Evolutionary conservation across 352 stramenopile genomes (phyloP), one percentile per base, ranked within the genome.

Genomic region (Phytopythium vexans): DNA sequence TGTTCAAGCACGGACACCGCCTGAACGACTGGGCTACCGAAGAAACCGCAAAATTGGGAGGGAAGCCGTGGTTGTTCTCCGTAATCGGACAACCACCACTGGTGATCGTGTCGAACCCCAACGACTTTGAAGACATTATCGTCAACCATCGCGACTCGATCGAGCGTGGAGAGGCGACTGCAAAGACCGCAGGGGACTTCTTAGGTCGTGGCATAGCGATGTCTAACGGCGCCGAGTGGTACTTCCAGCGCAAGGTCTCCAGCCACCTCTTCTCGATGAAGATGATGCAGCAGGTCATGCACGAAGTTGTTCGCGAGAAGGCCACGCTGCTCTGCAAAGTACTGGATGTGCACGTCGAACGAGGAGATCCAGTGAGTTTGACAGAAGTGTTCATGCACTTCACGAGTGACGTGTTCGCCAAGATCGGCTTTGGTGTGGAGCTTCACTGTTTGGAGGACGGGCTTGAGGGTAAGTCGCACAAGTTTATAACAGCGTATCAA

Each of bases 231-330:
- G 56, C 69, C 8, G 50, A 51, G 11, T 94, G 82, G 85, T 37
- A 52, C 2, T 55, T 72, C 16, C 82, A 95, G 49, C 71, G 77
- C 47, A 86, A 91, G 48, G 82, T 54, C 6, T 81, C 77, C 47
- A 95, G 82, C 43, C 81, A 96, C 54, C 84, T 97, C 35, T 92
- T 95, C 44, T 89, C 75, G 7, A 66, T 69, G 12, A 52, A 67
- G 10, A 75, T 71, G 61, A 56, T 85, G 31, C 53, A 57, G 2
- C 69, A 78, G 8, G 66, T 61, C 35, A 87, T 87, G 70, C 58
- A 72, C 33, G 53, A 57, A 7, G 52, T 66, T n/a, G 56, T 86
- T 21, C 44, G 61, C 1, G 54, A 64, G 37, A 64, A 76, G 33
- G 50, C 56, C n/a, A 15, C 41, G 37, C 16, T 62, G 34, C 50